These are phyloP conservation scores for Chaetomiaceae sp. DNA, from an alignment of 2,329 filamentous ascomycete genomes.

Conservation along the genomic window DNA sequence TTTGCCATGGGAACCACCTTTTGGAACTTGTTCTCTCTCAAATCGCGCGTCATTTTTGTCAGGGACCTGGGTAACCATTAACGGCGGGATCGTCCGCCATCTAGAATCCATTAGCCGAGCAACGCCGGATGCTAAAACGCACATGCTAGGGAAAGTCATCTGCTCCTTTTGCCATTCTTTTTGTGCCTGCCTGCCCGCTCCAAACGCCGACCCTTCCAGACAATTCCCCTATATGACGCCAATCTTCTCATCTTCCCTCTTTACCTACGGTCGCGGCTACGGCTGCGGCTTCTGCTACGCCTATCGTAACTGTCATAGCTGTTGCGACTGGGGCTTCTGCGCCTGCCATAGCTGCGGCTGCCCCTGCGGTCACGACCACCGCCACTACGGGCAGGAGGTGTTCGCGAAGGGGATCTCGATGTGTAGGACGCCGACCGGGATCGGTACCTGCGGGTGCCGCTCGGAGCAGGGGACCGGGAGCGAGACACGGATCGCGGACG, in stretches of 20 bases:
- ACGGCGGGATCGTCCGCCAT: not conserved
- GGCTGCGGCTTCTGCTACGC: constrained; percentile 23
- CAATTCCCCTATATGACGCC: not conserved
- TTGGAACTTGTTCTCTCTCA: not conserved
- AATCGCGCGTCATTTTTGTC: no score
- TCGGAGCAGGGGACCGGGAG: constrained; percentile 40
- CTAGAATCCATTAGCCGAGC: constrained; percentile 24
- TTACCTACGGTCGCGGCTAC: constrained; percentile 19
- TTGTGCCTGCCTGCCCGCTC: constrained; percentile 4
- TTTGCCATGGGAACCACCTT: no score
- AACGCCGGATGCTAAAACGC: constrained; percentile 14
- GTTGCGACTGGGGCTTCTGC: constrained; percentile 46
- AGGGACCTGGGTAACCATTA: not conserved
- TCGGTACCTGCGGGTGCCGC: constrained; percentile 39
- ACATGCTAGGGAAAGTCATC: not conserved
- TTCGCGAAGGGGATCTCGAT: constrained; percentile 30
- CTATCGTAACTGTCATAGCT: constrained; percentile 44
- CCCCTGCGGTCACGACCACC: constrained; percentile 32
- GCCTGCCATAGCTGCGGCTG: constrained; percentile 30
- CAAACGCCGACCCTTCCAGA: constrained; percentile 13
- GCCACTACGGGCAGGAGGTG: constrained; percentile 30
- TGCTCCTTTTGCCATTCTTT: constrained; percentile 8
- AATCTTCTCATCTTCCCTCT: not conserved
- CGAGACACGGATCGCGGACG: constrained; percentile 56
- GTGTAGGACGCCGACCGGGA: constrained; percentile 35